Evolutionary conservation across 805 yeast genomes (phyloP), one percentile per base, ranked within the genome.

Genomic region (Alloascoidea africana): DNA sequence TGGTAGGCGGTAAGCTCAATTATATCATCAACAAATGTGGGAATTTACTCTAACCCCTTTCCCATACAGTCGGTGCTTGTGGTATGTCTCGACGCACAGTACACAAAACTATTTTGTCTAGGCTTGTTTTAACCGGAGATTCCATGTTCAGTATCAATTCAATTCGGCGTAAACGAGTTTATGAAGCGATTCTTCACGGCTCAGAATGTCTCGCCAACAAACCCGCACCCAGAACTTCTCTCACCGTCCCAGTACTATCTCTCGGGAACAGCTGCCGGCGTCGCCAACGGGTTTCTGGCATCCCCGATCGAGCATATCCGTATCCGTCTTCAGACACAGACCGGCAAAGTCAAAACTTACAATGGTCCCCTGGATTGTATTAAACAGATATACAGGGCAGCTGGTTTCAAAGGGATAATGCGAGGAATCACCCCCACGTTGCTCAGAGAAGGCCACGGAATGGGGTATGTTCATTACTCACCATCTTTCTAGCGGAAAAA

Each of bases 221-320:
- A 58, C 14, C 45, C 48, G 3, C 51, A 53, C 17, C 61, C 62
- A 14, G 41, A 42, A 2, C 36, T 42, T 6, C 60, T 86, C 41
- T 53, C 72, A 5, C 63, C 73, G 33, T 42, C 59, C 3, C 94
- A 91, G 54, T 86, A 74, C 47, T 87, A 85, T 58, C 46, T 66
- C 14, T 73, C 93, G 51, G 98, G 98, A 47, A 72, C 77, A 3
- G 83, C 80, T n/a, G 96, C 94, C 27, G 98, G 98, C 17, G 57
- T 85, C 38, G 86, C 94, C 18, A 89, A 87, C 60, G 81, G 94
- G 1, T 70, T 87, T 38, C 55, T 89, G 46, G 94, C 96, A 0
- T 69, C 89, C 11, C 98, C 98, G 2, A 89, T 91, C 44, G 98
- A 91, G 56, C 97, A 86, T 53, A 70, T 91, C 42, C 77, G 99